phyloP scores from a whole-genome alignment of 257 asterid genomes.

The Solanum lignicaule region DNA sequence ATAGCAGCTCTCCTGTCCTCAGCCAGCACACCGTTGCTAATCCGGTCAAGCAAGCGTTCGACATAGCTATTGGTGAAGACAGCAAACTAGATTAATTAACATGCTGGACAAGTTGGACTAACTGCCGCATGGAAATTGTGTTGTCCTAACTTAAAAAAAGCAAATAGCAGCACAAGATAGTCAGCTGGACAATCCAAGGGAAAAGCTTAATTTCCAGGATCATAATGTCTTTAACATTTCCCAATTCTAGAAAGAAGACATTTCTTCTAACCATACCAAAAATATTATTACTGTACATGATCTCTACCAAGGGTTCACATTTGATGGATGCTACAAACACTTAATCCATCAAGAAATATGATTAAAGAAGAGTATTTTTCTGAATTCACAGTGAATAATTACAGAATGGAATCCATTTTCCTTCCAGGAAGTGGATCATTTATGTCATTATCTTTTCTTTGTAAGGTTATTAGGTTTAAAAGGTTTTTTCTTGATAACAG shows the following conservation, averaged over 20 bases:
- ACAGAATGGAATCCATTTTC: neutral
- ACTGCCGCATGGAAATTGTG: neutral
- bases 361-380: neutral
- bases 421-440: neutral
- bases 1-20: constrained; percentile 89
- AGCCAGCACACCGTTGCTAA: constrained; percentile 78
- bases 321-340: neutral
- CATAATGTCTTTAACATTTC: neutral
- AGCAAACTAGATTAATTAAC: neutral
- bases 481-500: neutral
- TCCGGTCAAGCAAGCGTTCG: constrained; percentile 92
- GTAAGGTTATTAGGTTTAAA: neutral
- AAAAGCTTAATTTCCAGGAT: neutral
- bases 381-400: neutral
- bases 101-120: neutral
- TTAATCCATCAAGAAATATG: neutral
- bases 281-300: neutral
- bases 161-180: neutral
- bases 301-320: neutral
- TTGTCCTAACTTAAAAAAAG: neutral
- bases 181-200: neutral
- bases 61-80: constrained; percentile 50
- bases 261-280: neutral
- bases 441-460: neutral
- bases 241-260: neutral